Percentiles rank a stretch among this genome's conserved stretches.
Evolutionary conservation across 1,139 yeast species (phyloP).

Genomic region (Yamadazyma triangularis): DNA sequence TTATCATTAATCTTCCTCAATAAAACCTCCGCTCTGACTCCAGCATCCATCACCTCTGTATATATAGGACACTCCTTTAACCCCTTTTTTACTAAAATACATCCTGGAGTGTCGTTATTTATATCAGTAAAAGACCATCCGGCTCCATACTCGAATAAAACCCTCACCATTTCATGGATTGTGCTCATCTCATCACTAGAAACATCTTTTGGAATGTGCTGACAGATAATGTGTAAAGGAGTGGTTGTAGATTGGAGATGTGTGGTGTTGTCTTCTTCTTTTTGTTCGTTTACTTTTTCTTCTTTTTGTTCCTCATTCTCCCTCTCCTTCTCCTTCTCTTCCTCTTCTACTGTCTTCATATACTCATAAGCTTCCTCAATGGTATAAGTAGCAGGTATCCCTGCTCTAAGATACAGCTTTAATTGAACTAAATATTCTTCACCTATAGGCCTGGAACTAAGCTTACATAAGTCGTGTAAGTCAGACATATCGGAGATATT

Average conservation of each 20-base stretch:
- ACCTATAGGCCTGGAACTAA: constrained; percentile 53
- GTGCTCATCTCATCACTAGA: constrained; percentile 40
- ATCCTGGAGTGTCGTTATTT: constrained; percentile 73
- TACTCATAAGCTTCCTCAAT: constrained; percentile 67
- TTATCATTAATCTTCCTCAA: constrained; percentile 67
- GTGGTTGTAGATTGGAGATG: constrained; percentile 73
- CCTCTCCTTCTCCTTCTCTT: too few species aligned
- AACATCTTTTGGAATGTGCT: constrained; percentile 45
- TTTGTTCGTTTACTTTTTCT: too few species aligned
- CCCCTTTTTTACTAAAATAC: constrained; percentile 52
- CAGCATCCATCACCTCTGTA: constrained; percentile 69
- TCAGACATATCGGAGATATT: constrained; percentile 61
- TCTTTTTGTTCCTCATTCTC: too few species aligned
- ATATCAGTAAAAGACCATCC: constrained; percentile 80
- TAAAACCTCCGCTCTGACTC: constrained; percentile 83
- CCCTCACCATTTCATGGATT: constrained; percentile 54
- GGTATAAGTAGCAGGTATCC: constrained; percentile 81
- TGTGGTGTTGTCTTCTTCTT: too few species aligned
- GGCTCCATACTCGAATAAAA: constrained; percentile 78
- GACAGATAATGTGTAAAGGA: constrained; percentile 68
- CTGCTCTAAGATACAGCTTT: constrained; percentile 45
- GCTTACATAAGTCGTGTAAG: constrained; percentile 62
- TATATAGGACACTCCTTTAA: constrained; percentile 42
- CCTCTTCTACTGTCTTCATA: constrained; percentile 38
- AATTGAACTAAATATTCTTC: constrained; percentile 42